A percentile compares a stretch with the other conserved stretches of the same genome.
Conservation (phyloP, 2,329 filamentous ascomycete genomes). For the Talaromyces verruculosus region DNA sequence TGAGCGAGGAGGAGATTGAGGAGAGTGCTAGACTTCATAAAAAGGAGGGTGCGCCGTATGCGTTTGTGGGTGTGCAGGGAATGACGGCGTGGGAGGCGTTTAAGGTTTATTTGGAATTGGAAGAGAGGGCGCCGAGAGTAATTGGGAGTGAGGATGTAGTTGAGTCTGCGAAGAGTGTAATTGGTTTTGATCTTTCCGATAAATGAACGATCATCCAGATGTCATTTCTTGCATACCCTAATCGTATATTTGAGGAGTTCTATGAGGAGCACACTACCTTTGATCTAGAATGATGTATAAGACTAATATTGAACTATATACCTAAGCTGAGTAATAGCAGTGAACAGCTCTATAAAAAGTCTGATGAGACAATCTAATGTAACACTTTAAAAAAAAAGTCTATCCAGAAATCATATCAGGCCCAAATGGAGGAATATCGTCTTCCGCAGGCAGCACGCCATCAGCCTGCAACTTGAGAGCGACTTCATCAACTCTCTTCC, state of each 20-base stretch:
- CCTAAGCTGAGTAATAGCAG: not conserved
- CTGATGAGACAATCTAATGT: not conserved
- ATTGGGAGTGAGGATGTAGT: not conserved
- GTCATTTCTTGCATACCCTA: not conserved
- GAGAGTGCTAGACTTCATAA: conserved; percentile 17
- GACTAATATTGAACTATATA: not conserved
- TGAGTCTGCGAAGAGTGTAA: not conserved
- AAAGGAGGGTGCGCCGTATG: conserved; percentile 23
- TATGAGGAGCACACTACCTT: not conserved
- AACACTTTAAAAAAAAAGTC: not conserved
- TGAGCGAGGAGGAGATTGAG: conserved; percentile 36
- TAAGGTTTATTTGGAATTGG: conserved; percentile 5
- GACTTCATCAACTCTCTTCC: conserved; percentile 74
- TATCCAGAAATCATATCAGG: not conserved
- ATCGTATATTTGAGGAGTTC: not conserved
- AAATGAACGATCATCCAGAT: not conserved
- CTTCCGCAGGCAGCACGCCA: conserved; percentile 51
- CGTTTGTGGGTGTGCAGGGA: conserved; percentile 28
- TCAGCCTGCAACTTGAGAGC: conserved; percentile 63
- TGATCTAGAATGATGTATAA: not conserved
- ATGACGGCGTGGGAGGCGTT: conserved; percentile 23
- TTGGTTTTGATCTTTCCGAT: not conserved
- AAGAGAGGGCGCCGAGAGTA: not conserved
- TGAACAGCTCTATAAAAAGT: not conserved
- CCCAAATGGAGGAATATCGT: conserved; percentile 31